Evolutionary conservation across 1,139 yeast species (phyloP).

Genomic region (Saccharomycopsis crataegensis): DNA sequence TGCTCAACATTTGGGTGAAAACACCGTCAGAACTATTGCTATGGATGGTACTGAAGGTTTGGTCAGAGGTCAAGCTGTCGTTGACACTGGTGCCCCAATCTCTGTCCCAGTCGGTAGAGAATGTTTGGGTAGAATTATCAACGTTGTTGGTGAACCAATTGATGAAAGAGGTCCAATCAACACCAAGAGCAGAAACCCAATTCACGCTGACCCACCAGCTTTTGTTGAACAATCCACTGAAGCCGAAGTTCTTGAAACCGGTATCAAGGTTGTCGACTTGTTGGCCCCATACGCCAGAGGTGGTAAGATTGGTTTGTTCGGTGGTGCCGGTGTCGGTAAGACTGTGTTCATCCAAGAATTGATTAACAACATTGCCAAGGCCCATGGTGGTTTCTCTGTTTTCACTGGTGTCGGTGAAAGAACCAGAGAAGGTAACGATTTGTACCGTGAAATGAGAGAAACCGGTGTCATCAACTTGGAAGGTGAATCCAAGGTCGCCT

Average conservation of each 20-base stretch:
- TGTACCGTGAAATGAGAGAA: slow-evolving; percentile 99
- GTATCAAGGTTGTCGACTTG: slow-evolving; percentile 99
- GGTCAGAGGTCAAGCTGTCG: slow-evolving; percentile 90
- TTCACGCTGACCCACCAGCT: slow-evolving; percentile 95
- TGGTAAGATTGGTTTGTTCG: slow-evolving; percentile 99
- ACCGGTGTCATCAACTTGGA: slow-evolving; percentile 99
- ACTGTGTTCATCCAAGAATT: slow-evolving; percentile 99
- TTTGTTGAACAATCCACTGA: slow-evolving; percentile 95
- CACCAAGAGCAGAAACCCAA: slow-evolving; percentile 88
- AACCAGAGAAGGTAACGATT: slow-evolving; percentile 99
- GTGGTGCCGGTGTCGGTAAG: slow-evolving; percentile 99
- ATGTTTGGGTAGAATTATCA: slow-evolving; percentile 96
- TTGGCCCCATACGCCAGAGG: slow-evolving; percentile 99
- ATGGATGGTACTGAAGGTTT: slow-evolving; percentile 99
- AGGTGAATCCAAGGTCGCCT: slow-evolving; percentile 99
- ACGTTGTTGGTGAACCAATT: slow-evolving; percentile 99
- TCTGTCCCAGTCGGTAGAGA: slow-evolving; percentile 99
- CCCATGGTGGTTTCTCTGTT: slow-evolving; percentile 99
- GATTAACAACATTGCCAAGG: slow-evolving; percentile 99
- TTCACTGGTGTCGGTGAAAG: slow-evolving; percentile 99
- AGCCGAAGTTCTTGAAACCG: slow-evolving; percentile 98
- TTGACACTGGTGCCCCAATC: slow-evolving; percentile 97
- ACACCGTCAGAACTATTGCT: slow-evolving; percentile 99
- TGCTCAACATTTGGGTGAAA: slow-evolving; percentile 99
- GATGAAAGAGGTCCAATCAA: slow-evolving; percentile 99